Base-by-base conservation (phyloP, 1,139 yeast genomes). In the Kodamaea alishanica region DNA sequence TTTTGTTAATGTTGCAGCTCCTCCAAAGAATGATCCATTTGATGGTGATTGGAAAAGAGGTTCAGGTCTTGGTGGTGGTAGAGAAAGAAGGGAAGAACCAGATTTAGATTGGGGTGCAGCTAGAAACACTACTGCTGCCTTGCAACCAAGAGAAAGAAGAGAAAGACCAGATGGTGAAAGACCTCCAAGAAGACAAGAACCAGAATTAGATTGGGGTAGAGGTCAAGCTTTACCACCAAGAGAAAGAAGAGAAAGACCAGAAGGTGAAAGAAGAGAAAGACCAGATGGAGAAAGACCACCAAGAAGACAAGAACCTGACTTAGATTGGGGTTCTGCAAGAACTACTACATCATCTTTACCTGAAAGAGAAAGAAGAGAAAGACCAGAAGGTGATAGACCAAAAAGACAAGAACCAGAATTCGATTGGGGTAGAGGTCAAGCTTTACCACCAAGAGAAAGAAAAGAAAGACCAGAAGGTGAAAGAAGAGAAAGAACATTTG, bases 1-100 rank as follows among this genome's bases (percentile, higher is more conserved):
- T 47, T 86, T 79, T 50, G 87, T 94, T 41, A 79, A 81, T 50
- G 97, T 92, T 42, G 97, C 97, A 37, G 96, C 95, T 43, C 95
- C 95, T 46, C 82, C 77, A 52, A 80, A 71, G 52, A 28, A 20
- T 24, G 74, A 67, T 39, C 75, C 71, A 34, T 67, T 68, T 40
- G 75, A 70, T 39, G 61, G 68, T 50, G 75, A 69, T 56, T 70
- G 76, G 76, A 64, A 69, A 55, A 63, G 80, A 63, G 55, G 70
- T 41, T 56, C 61, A 26, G 73, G 74, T 15, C 52, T 59, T 32
- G 42, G 56, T 29, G 52, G 56, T 6, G 49, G 48, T 34, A 38
- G 50, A 43, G 20, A 15, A 15, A 67, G 70, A 55, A 69, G 61
- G 49, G 72, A 67, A 42, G 78, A 73, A 50, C 73, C 76, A 36